Conservation (phyloP, 495 filamentous ascomycete species). For the Hypomontagnella monticulosa region DNA sequence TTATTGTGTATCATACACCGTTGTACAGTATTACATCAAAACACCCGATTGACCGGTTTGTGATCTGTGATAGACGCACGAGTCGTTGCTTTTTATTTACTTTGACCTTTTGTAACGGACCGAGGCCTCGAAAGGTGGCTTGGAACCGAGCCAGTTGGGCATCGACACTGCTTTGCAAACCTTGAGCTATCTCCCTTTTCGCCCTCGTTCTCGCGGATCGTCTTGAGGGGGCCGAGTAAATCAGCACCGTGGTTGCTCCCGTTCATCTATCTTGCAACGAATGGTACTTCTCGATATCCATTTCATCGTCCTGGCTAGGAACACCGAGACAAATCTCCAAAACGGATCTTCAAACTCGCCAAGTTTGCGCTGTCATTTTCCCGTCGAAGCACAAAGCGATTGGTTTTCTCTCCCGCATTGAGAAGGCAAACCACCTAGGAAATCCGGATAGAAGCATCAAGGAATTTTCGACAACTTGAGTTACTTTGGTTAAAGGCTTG, state of each 20-base stretch:
- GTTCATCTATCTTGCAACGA: slow-evolving; percentile 4
- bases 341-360: slow-evolving; percentile 1
- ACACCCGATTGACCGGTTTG: slow-evolving; percentile 15
- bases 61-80: slow-evolving; percentile 24
- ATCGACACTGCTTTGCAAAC: slow-evolving; percentile 8
- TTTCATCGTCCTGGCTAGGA: background rate
- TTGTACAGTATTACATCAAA: slow-evolving; percentile 6
- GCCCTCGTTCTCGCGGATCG: slow-evolving; percentile 7
- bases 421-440: slow-evolving; percentile 1
- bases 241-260: background rate
- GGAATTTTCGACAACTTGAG: slow-evolving; percentile 11
- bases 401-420: background rate
- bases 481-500: background rate
- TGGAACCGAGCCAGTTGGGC: slow-evolving; percentile 29
- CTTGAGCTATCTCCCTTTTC: slow-evolving; percentile 8
- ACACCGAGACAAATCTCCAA: background rate
- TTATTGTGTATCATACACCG: slow-evolving; percentile 12
- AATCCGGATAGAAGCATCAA: slow-evolving; percentile 26
- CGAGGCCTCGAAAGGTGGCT: slow-evolving; percentile 19
- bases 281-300: background rate
- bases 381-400: background rate
- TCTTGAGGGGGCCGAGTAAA: background rate
- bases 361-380: background rate
- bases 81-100: slow-evolving; percentile 28
- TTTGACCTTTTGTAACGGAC: slow-evolving; percentile 17